phyloP scores from a whole-genome alignment of 768 basidiomycete species.

The Dacryopinax primogenitus region DNA sequence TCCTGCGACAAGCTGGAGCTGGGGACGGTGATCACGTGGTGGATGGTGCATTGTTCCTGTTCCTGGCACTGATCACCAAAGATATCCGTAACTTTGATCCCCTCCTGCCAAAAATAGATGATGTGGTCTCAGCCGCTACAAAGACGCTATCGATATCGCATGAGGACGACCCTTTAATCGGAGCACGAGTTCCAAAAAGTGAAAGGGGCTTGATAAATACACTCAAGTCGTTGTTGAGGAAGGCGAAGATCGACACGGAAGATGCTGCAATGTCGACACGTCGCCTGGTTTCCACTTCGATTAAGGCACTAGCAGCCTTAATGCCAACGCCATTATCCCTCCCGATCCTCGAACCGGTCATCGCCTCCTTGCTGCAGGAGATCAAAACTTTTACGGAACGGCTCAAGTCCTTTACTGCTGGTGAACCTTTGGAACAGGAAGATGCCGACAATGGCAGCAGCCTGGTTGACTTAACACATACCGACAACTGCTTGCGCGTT shows the following conservation, averaged over 20 bases:
- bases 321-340: neutral
- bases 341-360: neutral
- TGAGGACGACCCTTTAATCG: neutral
- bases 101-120: neutral
- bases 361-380: neutral
- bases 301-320: neutral
- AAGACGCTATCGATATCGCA: neutral
- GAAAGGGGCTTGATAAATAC: neutral
- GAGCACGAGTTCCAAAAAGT: neutral
- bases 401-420: neutral
- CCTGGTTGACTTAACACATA: constrained; percentile 37
- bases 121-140: neutral
- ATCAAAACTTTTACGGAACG: neutral
- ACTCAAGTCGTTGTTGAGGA: neutral
- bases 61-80: constrained; percentile 48
- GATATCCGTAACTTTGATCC: constrained; percentile 39
- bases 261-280: neutral
- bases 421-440: neutral
- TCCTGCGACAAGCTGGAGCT: constrained; percentile 45
- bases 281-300: neutral
- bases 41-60: constrained; percentile 49
- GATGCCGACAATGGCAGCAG: neutral
- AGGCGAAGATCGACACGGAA: neutral
- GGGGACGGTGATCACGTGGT: constrained; percentile 51
- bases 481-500: constrained; percentile 30